Conservation (phyloP, 139 green algal species). For the Edaphochlamys debaryana region DNA sequence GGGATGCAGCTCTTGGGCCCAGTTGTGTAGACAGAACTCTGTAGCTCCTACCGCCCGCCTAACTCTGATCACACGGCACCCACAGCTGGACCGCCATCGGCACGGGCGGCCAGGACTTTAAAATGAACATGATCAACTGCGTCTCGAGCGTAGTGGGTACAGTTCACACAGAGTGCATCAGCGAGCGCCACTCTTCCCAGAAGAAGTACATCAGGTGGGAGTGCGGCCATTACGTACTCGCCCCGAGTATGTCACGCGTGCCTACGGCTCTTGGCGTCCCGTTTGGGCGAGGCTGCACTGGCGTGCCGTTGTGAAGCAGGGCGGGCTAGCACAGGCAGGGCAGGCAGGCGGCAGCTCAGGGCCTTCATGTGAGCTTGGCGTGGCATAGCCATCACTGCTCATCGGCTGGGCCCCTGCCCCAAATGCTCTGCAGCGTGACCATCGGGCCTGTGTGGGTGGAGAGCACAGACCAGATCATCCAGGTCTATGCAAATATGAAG, state of each 20-base stretch:
- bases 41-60: not conserved
- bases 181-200: not conserved
- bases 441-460: conserved; percentile 46
- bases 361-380: not conserved
- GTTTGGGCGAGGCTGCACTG: not conserved
- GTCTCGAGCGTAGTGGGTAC: conserved; percentile 38
- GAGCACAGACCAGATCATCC: conserved; percentile 41
- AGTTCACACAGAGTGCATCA: conserved; percentile 48
- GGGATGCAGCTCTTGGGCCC: no score
- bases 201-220: not conserved
- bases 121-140: conserved; percentile 16
- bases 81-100: conserved; percentile 50
- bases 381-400: not conserved
- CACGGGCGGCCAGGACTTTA: conserved; percentile 39
- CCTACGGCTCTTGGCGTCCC: no score
- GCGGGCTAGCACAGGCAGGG: not conserved
- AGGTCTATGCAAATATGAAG: conserved; percentile 22
- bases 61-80: not conserved
- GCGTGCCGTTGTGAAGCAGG: not conserved
- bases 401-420: no score
- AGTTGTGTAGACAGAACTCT: not conserved
- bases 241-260: no score
- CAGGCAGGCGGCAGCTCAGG: no score
- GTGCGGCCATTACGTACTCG: not conserved
- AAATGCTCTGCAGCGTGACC: conserved; percentile 9